Evolutionary conservation across 768 basidiomycete species (phyloP), one percentile per base, ranked within the genome.

Genomic region (Auriscalpium orientale): DNA sequence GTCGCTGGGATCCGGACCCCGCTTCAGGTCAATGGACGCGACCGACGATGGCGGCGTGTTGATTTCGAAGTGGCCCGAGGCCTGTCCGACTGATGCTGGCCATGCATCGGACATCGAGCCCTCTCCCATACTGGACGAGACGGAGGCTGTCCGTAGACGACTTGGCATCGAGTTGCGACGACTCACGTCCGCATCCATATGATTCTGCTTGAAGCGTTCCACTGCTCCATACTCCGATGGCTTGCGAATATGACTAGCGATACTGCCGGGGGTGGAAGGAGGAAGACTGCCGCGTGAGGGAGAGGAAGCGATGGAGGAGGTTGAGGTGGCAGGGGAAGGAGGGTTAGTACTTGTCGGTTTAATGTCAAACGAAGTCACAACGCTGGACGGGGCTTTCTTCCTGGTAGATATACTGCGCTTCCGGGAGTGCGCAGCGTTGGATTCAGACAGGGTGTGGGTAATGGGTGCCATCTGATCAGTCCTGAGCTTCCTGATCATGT

Each of bases 401-500:
- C 36, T 87, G 77, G 57, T 84, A 80, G 7, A 94, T n/a, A 91
- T 68, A 66, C 92, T 95, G 49, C 88, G 84, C 61, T 85, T 83
- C 50, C 93, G 80, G 21, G 76, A 72, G 64, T 85, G 85, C 47
- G 77, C 69, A 54, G 71, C 74, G 10, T 72, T 65, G 1, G 86
- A 79, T 64, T 93, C 85, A 5, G 84, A 78, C 57, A 91, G 73
- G 7, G 89, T 76, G 60, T 92, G 89, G 0, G 82, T 72, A 44
- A 94, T 77, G 12, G 91, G 90, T 0, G 80, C 73, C 72, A 94
- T 81, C 65, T 92, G 91, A 61, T 98, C 95, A 2, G 89, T 90
- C 72, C 91, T 88, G 66, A 98, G 78, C 71, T 98, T 97, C 58
- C 91, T 85, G 63, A 99, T 97, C 62, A 98, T 85, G 67, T 98